Percentiles rank a stretch among this genome's conserved stretches.
phyloP scores from a whole-genome alignment of 768 basidiomycete species.

The Gloeopeniophorella convolvens region DNA sequence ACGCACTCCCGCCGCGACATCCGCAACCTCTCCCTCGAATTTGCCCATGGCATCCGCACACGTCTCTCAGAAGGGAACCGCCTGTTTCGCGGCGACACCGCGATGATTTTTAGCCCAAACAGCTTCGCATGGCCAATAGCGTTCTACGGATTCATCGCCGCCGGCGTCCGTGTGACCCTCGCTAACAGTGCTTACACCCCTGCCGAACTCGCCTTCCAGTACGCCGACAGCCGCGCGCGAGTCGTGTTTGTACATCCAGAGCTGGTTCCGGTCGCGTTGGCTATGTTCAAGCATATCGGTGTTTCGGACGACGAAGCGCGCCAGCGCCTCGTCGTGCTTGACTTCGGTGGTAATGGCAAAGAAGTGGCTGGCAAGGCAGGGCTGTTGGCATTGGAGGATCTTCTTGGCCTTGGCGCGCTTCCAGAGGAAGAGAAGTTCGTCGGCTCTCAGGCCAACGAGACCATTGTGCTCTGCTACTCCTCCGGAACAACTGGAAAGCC shows the following conservation, averaged over 20 bases:
- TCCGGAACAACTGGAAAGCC: slow-evolving; percentile 73
- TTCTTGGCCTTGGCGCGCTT: slow-evolving; percentile 47
- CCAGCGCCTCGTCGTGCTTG: slow-evolving; percentile 51
- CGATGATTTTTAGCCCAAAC: slow-evolving; percentile 67
- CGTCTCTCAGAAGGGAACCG: slow-evolving; percentile 22
- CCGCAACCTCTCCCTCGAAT: slow-evolving; percentile 44
- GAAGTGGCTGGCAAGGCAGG: slow-evolving; percentile 25
- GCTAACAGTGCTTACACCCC: slow-evolving; percentile 69
- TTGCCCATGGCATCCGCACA: slow-evolving; percentile 52
- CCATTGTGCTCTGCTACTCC: slow-evolving; percentile 57
- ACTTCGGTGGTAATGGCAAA: slow-evolving; percentile 13
- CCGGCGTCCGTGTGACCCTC: slow-evolving; percentile 61
- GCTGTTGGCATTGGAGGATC: slow-evolving; percentile 38
- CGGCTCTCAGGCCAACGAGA: slow-evolving; percentile 46
- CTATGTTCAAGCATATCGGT: slow-evolving; percentile 49
- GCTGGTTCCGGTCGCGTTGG: slow-evolving; percentile 45
- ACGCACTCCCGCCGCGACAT: slow-evolving; percentile 51
- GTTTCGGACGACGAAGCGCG: slow-evolving; percentile 42
- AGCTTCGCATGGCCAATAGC: slow-evolving; percentile 49
- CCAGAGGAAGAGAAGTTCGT: slow-evolving; percentile 49
- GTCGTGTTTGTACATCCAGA: slow-evolving; percentile 62
- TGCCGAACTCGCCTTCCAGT: slow-evolving; percentile 66
- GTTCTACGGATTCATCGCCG: slow-evolving; percentile 46
- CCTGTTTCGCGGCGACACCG: slow-evolving; percentile 46
- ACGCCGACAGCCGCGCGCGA: slow-evolving; percentile 56